Conservation (phyloP, 495 filamentous ascomycete genomes). For the Penicillium angulare region DNA sequence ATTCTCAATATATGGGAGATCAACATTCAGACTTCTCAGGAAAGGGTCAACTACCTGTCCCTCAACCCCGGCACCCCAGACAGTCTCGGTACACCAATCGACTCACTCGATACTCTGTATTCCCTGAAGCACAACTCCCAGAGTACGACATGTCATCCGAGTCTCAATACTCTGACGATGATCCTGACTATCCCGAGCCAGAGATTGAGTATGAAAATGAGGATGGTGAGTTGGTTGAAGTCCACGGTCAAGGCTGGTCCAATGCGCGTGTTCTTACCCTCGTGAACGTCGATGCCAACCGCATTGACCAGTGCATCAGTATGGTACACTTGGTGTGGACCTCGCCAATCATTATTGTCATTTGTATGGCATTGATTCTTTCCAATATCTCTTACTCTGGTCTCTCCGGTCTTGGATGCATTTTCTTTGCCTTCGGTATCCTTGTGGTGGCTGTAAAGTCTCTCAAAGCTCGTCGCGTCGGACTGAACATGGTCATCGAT, state of each 20-base stretch:
- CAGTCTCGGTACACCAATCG: background rate
- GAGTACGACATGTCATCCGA: too few species aligned
- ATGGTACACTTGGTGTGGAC: background rate
- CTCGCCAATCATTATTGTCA: background rate
- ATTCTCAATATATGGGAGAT: background rate
- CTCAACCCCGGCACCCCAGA: background rate
- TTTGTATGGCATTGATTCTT: background rate
- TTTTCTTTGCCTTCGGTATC: background rate
- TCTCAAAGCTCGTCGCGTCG: background rate
- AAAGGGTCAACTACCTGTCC: background rate
- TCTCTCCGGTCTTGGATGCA: background rate
- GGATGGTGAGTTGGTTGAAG: background rate
- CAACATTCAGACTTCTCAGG: background rate
- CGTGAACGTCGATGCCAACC: background rate
- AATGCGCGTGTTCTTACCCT: background rate
- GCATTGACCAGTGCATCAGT: background rate
- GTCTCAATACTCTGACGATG: background rate
- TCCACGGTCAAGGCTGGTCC: background rate
- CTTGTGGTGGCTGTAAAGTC: background rate
- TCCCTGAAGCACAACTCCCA: too few species aligned
- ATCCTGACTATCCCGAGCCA: too few species aligned
- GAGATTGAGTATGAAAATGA: background rate
- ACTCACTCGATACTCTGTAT: background rate
- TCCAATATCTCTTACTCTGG: background rate
- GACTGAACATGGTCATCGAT: background rate